Percentiles rank a stretch among this genome's conserved stretches.
phyloP scores from a whole-genome alignment of 2,329 filamentous ascomycete genomes.

The Calycina herbarum region DNA sequence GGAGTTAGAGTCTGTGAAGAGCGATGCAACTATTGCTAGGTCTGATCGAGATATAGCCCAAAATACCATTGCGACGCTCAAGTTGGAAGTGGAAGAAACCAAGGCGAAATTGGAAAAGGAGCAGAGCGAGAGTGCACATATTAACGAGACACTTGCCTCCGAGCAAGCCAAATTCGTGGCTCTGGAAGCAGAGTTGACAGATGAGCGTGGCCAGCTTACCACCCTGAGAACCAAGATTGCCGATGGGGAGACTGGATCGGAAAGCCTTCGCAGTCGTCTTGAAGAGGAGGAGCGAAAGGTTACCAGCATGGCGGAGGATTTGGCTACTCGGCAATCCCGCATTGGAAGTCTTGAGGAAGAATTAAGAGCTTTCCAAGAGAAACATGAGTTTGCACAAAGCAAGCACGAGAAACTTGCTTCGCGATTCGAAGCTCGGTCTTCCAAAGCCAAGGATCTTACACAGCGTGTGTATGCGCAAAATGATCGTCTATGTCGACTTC shows the following conservation, averaged over 20 bases:
- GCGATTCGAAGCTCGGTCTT: conserved; percentile 68
- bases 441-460: conserved; percentile 78
- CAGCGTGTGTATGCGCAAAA: conserved; percentile 81
- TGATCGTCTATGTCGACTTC: conserved; percentile 75
- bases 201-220: conserved; percentile 68
- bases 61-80: conserved; percentile 54
- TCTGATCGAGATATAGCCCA: conserved; percentile 64
- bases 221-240: conserved; percentile 70
- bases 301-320: conserved; percentile 64
- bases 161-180: conserved; percentile 55
- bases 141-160: conserved; percentile 54
- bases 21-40: conserved; percentile 58
- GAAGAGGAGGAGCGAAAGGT: conserved; percentile 75
- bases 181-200: conserved; percentile 57
- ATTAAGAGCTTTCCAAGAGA: conserved; percentile 66
- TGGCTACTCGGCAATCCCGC: conserved; percentile 75
- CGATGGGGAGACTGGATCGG: conserved; percentile 81
- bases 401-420: conserved; percentile 52
- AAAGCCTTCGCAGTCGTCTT: conserved; percentile 71
- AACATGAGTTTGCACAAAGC: conserved; percentile 54
- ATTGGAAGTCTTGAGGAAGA: conserved; percentile 76
- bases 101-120: conserved; percentile 53
- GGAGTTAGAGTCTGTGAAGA: conserved; percentile 60
- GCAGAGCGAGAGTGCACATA: conserved; percentile 51
- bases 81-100: conserved; percentile 55